Evolutionary conservation across 1,284 basidiomycete species (phyloP).

Genomic region (Fomitopsis palustris): DNA sequence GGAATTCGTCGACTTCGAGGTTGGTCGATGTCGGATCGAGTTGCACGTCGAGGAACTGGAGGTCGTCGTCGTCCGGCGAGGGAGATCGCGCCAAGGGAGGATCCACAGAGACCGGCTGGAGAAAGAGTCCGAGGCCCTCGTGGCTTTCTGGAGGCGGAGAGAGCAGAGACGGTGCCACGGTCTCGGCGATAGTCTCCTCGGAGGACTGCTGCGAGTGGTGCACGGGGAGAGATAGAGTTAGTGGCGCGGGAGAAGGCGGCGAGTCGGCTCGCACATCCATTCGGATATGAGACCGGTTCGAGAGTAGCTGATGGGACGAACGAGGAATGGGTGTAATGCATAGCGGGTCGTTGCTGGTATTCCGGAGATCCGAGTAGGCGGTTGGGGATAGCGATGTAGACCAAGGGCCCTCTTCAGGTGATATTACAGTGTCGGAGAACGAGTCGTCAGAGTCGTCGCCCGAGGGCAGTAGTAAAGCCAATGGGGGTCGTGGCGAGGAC

Average conservation of each 20-base stretch:
- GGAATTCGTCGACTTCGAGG: constrained; percentile 25
- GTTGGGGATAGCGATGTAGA: constrained; percentile 12
- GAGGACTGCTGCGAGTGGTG: not conserved
- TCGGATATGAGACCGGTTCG: constrained; percentile 10
- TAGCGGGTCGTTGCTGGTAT: constrained; percentile 12
- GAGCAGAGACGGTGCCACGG: constrained; percentile 10
- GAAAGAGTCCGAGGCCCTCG: constrained; percentile 23
- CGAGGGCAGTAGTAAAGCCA: constrained; percentile 10
- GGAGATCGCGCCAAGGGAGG: constrained; percentile 38
- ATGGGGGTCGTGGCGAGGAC: constrained; percentile 5
- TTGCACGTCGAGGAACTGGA: constrained; percentile 29
- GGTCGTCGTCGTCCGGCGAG: constrained; percentile 42
- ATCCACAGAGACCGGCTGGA: constrained; percentile 20
- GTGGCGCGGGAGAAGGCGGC: constrained; percentile 15
- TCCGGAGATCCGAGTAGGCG: constrained; percentile 13
- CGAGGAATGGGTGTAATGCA: constrained; percentile 18
- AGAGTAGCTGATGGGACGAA: constrained; percentile 13
- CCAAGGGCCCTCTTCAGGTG: constrained; percentile 17
- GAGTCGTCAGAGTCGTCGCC: constrained; percentile 15
- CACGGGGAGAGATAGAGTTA: constrained; percentile 10
- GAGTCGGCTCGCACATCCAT: constrained; percentile 9
- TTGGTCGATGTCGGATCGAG: constrained; percentile 37
- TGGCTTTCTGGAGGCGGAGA: constrained; percentile 5
- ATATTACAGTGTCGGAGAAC: constrained; percentile 19
- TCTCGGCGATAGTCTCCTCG: not conserved